Percentiles rank a stretch among this genome's conserved stretches.
These are phyloP conservation scores for Globisporangium spiculum DNA, from an alignment of 352 stramenopile species.

Conservation along the genomic window DNA sequence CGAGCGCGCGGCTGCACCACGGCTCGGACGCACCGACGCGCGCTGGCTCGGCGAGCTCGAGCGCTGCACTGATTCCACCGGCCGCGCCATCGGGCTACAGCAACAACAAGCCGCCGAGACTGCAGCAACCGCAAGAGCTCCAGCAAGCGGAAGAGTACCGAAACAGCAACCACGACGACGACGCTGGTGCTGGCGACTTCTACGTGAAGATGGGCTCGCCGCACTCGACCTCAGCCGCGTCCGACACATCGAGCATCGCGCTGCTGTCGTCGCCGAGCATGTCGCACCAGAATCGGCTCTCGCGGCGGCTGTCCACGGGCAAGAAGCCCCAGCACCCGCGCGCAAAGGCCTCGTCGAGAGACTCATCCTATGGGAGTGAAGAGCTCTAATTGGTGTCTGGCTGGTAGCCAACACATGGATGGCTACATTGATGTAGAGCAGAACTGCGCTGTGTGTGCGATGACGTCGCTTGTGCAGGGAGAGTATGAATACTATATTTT, in stretches of 20 bases:
- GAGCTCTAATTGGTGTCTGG: background rate
- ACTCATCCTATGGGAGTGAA: slow-evolving; percentile 5
- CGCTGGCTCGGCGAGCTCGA: slow-evolving; percentile 24
- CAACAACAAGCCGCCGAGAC: slow-evolving; percentile 15
- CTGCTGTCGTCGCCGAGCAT: slow-evolving; percentile 44
- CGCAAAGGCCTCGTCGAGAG: background rate
- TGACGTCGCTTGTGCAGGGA: background rate
- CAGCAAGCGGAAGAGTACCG: slow-evolving; percentile 1
- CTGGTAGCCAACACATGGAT: background rate
- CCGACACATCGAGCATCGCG: slow-evolving; percentile 58
- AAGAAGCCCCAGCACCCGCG: background rate
- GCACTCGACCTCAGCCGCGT: slow-evolving; percentile 43
- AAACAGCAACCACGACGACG: background rate
- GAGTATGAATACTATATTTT: background rate
- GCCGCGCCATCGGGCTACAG: slow-evolving; percentile 23
- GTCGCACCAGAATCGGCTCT: slow-evolving; percentile 19
- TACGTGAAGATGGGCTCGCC: slow-evolving; percentile 59
- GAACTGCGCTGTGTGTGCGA: background rate
- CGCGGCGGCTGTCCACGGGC: slow-evolving; percentile 5
- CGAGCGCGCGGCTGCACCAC: slow-evolving; percentile 19
- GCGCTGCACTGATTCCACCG: slow-evolving; percentile 26
- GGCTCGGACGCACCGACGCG: slow-evolving; percentile 24
- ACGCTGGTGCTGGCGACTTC: slow-evolving; percentile 2
- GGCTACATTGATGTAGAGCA: background rate
- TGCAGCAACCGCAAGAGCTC: slow-evolving; percentile 26